Conservation (phyloP, 306 rosid species). For the Amphicarpaea edgeworthii region DNA sequence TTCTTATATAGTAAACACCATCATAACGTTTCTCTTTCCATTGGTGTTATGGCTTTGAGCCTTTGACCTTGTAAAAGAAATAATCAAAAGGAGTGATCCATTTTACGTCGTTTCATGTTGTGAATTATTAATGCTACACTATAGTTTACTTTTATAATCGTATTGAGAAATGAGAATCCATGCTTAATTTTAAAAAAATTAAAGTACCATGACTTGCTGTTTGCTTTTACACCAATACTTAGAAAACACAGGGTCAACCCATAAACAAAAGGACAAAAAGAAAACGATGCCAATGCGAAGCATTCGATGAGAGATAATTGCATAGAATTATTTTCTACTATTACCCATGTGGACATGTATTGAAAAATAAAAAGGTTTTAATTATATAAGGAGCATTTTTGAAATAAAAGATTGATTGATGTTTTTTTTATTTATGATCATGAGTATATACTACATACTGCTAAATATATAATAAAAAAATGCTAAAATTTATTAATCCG, state of each 20-base stretch:
- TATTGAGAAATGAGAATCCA: constrained; percentile 36
- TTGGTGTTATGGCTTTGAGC: constrained; percentile 32
- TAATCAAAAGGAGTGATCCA: constrained; percentile 25
- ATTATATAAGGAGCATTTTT: neutral
- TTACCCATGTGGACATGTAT: neutral
- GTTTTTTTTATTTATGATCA: neutral
- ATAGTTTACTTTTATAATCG: constrained; percentile 1
- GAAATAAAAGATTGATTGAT: neutral
- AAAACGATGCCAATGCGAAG: constrained; percentile 14
- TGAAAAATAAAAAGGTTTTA: too few relatives aligned
- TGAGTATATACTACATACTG: too few relatives aligned
- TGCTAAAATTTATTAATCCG: neutral
- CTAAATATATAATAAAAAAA: neutral
- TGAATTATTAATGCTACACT: constrained; percentile 1
- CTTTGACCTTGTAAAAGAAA: constrained; percentile 40
- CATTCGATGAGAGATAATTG: constrained; percentile 19
- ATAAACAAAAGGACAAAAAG: constrained; percentile 33
- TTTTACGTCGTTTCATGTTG: constrained; percentile 27
- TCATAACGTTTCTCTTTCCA: constrained; percentile 30
- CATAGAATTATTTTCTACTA: constrained; percentile 1
- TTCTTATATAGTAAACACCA: constrained; percentile 16
- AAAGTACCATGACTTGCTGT: constrained; percentile 7
- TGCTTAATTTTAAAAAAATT: neutral
- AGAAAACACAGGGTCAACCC: constrained; percentile 34
- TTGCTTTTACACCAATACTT: constrained; percentile 30